Conservation (phyloP, 1,284 basidiomycete genomes). For the Tylopilus sp. region DNA sequence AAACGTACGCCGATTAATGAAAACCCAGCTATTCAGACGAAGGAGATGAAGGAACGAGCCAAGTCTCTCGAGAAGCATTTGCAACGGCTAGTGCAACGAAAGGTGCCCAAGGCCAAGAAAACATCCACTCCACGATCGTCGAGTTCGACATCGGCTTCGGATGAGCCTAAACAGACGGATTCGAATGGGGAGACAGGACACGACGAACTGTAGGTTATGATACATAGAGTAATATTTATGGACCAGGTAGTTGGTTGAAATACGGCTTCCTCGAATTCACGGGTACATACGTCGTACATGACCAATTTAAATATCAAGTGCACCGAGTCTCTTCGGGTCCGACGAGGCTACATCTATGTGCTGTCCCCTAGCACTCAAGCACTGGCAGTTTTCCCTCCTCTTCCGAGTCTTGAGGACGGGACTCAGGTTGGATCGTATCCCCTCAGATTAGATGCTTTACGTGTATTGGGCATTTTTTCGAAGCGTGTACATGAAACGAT, state of each 20-base stretch:
- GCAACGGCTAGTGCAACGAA: slow-evolving; percentile 74
- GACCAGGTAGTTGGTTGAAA: slow-evolving; percentile 22
- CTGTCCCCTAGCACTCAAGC: too few species aligned
- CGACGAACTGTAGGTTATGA: slow-evolving; percentile 41
- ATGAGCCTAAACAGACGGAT: slow-evolving; percentile 28
- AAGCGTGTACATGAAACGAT: too few species aligned
- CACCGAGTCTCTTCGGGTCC: too few species aligned
- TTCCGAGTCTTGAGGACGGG: too few species aligned
- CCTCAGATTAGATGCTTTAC: too few species aligned
- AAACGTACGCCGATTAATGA: slow-evolving; percentile 76
- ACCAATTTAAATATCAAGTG: too few species aligned
- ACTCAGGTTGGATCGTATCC: too few species aligned
- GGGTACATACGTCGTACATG: too few species aligned
- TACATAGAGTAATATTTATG: not conserved
- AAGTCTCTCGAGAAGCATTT: slow-evolving; percentile 83
- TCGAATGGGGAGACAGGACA: slow-evolving; percentile 34
- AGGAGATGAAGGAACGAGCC: slow-evolving; percentile 85
- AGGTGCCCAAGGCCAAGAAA: slow-evolving; percentile 67
- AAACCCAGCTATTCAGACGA: slow-evolving; percentile 85
- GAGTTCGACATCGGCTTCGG: slow-evolving; percentile 23
- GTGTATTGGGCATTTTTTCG: too few species aligned
- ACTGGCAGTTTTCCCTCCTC: too few species aligned
- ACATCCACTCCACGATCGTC: slow-evolving; percentile 27
- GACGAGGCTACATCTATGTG: too few species aligned
- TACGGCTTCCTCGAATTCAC: too few species aligned